Evolutionary conservation across 371 early-diverging fungal species (phyloP).

Genomic region (Apophysomyces sp.): DNA sequence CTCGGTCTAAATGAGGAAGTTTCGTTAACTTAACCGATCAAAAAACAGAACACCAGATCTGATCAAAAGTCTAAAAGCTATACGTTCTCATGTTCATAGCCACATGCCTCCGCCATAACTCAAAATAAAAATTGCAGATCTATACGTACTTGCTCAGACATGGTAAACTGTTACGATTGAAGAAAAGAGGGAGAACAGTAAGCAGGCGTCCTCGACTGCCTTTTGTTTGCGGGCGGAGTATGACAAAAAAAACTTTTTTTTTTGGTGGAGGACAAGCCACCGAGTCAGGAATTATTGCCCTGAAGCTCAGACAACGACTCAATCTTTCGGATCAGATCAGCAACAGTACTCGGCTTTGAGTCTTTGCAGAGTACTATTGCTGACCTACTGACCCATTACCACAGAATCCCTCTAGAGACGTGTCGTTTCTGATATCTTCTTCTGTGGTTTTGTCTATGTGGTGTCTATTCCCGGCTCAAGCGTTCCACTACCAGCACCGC

Average conservation of each 20-base stretch:
- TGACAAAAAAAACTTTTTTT: background rate
- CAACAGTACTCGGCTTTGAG: too few relatives aligned
- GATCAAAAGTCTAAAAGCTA: background rate
- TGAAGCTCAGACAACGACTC: too few relatives aligned
- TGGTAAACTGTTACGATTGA: slow-evolving; percentile 27
- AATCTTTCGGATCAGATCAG: too few relatives aligned
- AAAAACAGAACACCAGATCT: background rate
- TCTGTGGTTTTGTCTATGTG: too few relatives aligned
- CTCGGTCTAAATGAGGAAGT: slow-evolving; percentile 55
- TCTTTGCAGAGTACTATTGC: too few relatives aligned
- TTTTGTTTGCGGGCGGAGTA: background rate
- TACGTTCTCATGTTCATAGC: background rate
- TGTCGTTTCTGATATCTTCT: too few relatives aligned
- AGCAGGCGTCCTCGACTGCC: background rate
- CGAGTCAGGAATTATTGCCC: too few relatives aligned
- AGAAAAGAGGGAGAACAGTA: slow-evolving; percentile 32
- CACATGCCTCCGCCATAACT: background rate
- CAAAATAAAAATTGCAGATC: background rate
- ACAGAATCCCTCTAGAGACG: too few relatives aligned
- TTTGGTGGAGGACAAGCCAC: background rate
- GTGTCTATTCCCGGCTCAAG: too few relatives aligned
- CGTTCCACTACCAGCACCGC: too few relatives aligned
- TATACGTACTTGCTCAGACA: slow-evolving; percentile 48
- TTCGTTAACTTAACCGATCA: background rate
- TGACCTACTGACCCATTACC: too few relatives aligned